Percentiles rank a stretch among this genome's conserved stretches.
These are phyloP conservation scores for Calonectria crousiana DNA, from an alignment of 2,329 filamentous ascomycete genomes.

Conservation along the genomic window DNA sequence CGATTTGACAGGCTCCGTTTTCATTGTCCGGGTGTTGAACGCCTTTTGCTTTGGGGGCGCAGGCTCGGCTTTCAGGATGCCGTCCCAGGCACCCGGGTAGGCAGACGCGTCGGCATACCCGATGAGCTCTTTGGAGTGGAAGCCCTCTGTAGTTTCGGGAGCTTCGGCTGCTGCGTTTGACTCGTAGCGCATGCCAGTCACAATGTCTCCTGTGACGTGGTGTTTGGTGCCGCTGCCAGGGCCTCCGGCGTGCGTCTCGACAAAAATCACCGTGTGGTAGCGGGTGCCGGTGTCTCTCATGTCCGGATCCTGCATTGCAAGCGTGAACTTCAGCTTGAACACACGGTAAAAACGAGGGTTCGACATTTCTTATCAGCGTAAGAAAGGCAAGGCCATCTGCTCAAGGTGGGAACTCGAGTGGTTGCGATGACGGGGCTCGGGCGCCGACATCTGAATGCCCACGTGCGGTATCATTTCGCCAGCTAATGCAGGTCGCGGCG, in stretches of 20 bases:
- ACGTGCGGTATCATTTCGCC: neutral
- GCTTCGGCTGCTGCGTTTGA: neutral
- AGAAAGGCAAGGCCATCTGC: neutral
- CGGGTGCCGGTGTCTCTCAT: constrained; percentile 1
- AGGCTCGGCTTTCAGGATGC: neutral
- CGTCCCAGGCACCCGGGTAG: neutral
- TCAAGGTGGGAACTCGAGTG: neutral
- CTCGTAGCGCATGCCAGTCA: constrained; percentile 19
- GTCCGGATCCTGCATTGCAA: constrained; percentile 20
- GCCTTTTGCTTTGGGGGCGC: constrained; percentile 22
- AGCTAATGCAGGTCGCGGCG: neutral
- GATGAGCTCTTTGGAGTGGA: neutral
- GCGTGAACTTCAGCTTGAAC: constrained; percentile 7
- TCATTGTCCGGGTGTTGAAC: constrained; percentile 18
- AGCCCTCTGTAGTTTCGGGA: neutral
- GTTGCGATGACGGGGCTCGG: neutral
- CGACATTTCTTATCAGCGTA: neutral
- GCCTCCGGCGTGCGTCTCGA: constrained; percentile 10
- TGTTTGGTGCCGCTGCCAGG: constrained; percentile 13
- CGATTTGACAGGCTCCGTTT: constrained; percentile 17
- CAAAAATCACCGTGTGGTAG: constrained; percentile 18
- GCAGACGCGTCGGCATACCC: neutral
- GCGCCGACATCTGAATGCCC: neutral
- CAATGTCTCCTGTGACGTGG: constrained; percentile 20
- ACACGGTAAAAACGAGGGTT: neutral